Evolutionary conservation across 75 land plant genomes (phyloP), one percentile per base, ranked within the genome.

Genomic region (Azolla pinnata): DNA sequence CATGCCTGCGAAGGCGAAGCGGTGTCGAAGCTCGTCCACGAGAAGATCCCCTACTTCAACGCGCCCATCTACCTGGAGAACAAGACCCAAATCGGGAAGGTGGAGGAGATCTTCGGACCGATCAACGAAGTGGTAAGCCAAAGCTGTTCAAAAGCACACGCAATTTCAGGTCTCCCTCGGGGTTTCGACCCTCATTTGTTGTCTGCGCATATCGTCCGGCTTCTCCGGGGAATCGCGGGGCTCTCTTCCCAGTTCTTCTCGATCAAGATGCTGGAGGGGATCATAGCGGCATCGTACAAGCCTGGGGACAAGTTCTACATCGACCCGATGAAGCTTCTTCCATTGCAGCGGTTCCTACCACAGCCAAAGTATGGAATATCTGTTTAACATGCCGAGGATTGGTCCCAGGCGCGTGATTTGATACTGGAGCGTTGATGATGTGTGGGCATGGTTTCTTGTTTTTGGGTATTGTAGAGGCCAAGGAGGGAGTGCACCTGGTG

Each of bases 101-200:
- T 91, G 18, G 97, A 91, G 54, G 97, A 91, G 60, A 91, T 91
- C 3, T 91, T 91, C 59, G 97, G 97, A 2, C 97, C 97, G 35
- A 91, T 91, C 67, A 91, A 91, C 73, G 97, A 91, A 72, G 79
- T 88, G 65, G 97, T 90, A 44, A 81, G 97, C 14, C 14, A 38
- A n/a, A 60, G 16, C 21, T 34, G 19, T 18, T 50, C n/a, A n/a
- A n/a, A n/a, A n/a, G n/a, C n/a, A n/a, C n/a, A n/a, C n/a, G n/a
- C n/a, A n/a, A n/a, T n/a, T n/a, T n/a, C n/a, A n/a, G n/a, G n/a
- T n/a, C n/a, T n/a, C n/a, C n/a, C n/a, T n/a, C n/a, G n/a, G n/a
- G n/a, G n/a, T 18, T 51, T 51, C 9, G 54, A 8, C 10, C 9
- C 20, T 19, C 20, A 51, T 9, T 35, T 72, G 44, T 21, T 9